These are phyloP conservation scores for Claviceps lovelessii DNA, from an alignment of 2,329 filamentous ascomycete genomes.

Conservation along the genomic window DNA sequence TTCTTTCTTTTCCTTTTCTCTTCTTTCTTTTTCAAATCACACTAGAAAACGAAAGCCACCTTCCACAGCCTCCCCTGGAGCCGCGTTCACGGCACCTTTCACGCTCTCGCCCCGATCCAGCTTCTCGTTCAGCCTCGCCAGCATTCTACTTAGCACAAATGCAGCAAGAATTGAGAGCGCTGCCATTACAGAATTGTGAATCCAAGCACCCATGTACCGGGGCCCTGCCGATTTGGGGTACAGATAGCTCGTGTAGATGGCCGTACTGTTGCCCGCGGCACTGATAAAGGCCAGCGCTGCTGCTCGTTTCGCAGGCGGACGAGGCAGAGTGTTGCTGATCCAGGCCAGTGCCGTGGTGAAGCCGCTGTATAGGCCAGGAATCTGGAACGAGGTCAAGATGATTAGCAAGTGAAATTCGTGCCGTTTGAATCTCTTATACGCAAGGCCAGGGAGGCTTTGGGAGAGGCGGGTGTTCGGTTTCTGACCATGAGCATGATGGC, in stretches of 20 bases:
- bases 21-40: conserved; percentile 15
- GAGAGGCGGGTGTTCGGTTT: not conserved
- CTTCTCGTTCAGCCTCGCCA: conserved; percentile 53
- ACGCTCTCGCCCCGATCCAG: conserved; percentile 48
- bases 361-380: conserved; percentile 46
- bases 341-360: conserved; percentile 58
- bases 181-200: conserved; percentile 52
- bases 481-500: conserved; percentile 56
- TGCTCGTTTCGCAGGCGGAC: conserved; percentile 58
- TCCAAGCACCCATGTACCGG: conserved; percentile 43
- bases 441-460: not conserved
- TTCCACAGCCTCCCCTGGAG: conserved; percentile 38
- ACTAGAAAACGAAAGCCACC: conserved; percentile 55
- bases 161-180: conserved; percentile 51
- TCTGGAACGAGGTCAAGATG: conserved; percentile 12
- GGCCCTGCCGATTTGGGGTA: conserved; percentile 38
- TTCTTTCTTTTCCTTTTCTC: not conserved
- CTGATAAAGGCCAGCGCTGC: conserved; percentile 64
- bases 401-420: not conserved
- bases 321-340: conserved; percentile 62
- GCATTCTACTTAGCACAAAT: conserved; percentile 45
- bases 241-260: conserved; percentile 57
- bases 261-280: conserved; percentile 37
- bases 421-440: not conserved
- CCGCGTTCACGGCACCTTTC: conserved; percentile 37